Evolutionary conservation across 169 alveolate genomes (phyloP), one percentile per base, ranked within the genome.

Genomic region (Ichthyophthirius multifiliis): DNA sequence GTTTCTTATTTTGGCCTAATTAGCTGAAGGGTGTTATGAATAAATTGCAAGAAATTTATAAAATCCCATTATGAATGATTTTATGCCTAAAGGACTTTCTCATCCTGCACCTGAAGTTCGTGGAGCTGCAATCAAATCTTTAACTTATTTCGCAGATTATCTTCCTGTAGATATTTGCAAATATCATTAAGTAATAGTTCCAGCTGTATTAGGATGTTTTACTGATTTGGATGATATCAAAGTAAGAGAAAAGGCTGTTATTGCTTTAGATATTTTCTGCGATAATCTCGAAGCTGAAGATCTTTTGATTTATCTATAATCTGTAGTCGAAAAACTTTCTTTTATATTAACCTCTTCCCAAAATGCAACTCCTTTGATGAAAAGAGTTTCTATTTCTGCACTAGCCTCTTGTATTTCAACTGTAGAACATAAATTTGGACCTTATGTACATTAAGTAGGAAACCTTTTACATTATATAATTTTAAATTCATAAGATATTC

Each of bases 21-120:
- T 81, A 16, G 65, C 86, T 37, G 86, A 81, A 55, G 82, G 82
- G 20, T 43, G 76, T 12, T 39, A 71, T 32, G 86, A 81, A 43
- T 41, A 73, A 81, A n/a, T 81, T 0, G 73, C 75, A 27, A 67
- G 75, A 71, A 65, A 45, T 15, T 41, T 81, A 10, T 43, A 64
- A 23, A 81, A 81, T 31, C 86, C 86, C 10, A 67, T 81, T 5
- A 81, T 81, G 86, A 81, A 48, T 48, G 86, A 71, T 18, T 43
- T 81, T 20, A 71, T 81, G 37, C 75, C 74, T n/a, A 81, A 81
- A 63, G 86, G 86, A 37, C 35, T 81, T 23, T 48, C 35, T 27
- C 75, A 71, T 34, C 74, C 39, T 32, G 73, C 74, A 39, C 30
- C 48, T 2, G 77, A 74, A 39, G 86, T 81, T 34, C 67, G 82